phyloP scores from a whole-genome alignment of 2,329 filamentous ascomycete genomes.

The Beauveria sp. region DNA sequence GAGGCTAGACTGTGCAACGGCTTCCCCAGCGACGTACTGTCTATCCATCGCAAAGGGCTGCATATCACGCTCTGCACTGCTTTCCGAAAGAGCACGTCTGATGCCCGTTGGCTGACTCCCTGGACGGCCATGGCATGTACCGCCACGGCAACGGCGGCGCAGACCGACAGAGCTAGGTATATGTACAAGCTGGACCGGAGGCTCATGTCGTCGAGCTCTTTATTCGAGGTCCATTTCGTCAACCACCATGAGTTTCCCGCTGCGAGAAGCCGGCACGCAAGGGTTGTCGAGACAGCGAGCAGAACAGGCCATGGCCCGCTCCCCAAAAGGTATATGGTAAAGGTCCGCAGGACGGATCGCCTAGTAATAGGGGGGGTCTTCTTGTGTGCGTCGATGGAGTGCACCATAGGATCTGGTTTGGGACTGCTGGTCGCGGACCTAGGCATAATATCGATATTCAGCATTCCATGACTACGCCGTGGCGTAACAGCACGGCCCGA shows the following conservation, averaged over 20 bases:
- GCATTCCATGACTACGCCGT: neutral
- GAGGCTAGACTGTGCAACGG: conserved; percentile 5
- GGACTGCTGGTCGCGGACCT: neutral
- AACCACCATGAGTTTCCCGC: conserved; percentile 12
- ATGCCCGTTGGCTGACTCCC: conserved; percentile 3
- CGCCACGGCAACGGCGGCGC: neutral
- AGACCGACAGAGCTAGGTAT: conserved; percentile 7
- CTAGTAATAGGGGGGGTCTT: too few relatives aligned
- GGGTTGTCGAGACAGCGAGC: neutral
- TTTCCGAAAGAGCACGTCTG: neutral
- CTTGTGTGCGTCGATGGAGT: neutral
- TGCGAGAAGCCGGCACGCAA: neutral
- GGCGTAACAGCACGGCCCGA: neutral
- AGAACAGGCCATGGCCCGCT: neutral
- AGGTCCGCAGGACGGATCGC: neutral
- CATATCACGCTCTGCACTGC: neutral
- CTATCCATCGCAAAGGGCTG: conserved; percentile 9
- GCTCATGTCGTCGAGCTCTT: neutral
- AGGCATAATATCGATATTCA: neutral
- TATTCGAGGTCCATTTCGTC: conserved; percentile 7
- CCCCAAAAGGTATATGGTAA: conserved; percentile 2
- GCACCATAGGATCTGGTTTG: neutral
- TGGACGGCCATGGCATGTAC: conserved; percentile 4
- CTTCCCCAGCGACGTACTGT: conserved; percentile 1
- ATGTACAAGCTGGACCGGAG: neutral